Evolutionary conservation across 1,139 yeast genomes (phyloP), one percentile per base, ranked within the genome.

Genomic region (Saccharomyces hybrid): DNA sequence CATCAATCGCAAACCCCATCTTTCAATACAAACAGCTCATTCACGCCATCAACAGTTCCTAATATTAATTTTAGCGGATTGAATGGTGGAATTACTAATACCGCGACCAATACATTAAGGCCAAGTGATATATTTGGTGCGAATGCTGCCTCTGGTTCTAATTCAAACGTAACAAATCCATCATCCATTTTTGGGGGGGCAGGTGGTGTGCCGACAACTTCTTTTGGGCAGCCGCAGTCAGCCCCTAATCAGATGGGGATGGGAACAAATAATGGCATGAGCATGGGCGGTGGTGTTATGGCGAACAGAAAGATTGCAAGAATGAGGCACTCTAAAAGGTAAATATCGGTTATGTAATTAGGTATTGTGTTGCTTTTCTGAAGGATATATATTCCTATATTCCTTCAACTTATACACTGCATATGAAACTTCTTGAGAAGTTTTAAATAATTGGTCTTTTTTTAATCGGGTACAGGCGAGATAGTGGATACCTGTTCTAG

Each of bases 261-360:
- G 48, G 47, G 31, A 23, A 47, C 42, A 6, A 46, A 49, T 47
- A 34, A 16, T 16, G 44, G 44, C 23, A 38, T 16, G 44, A 38
- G 29, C 46, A 41, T 14, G 29, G 32, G 38, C 48, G 9, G 56
- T 41, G 61, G 55, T 41, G 55, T 51, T 13, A 47, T 55, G 32
- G 46, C 50, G 9, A 48, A 51, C 23, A 63, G 69, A 50, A 63
- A 57, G 51, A 51, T 65, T 14, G 69, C 69, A 20, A 59, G 69
- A 52, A 66, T 63, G 63, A 59, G 66, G 55, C 56, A 54, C 14
- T 54, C 63, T 44, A 59, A 65, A 46, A 59, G 62, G 25, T 61
- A 47, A 52, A 8, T 11, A 26, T n/a, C 14, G 16, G 26, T 20
- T 46, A 51, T 48, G 28, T 38, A 7, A 25, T 32, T 52, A 29